Evolutionary conservation across 257 asterid species (phyloP).

Genomic region (Dorcoceras hygrometricum): DNA sequence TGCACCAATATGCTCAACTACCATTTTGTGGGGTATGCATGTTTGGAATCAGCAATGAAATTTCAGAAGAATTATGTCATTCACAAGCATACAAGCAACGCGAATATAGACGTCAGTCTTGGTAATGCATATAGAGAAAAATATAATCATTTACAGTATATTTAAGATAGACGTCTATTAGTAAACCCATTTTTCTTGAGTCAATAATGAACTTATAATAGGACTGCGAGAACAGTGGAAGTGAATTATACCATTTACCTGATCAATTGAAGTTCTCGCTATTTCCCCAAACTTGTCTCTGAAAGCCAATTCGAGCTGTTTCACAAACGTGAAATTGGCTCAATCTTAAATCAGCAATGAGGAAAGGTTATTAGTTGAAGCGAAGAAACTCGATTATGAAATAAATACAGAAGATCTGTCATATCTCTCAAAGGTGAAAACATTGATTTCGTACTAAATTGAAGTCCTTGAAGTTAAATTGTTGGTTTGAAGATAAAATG

Average conservation of each 20-base stretch:
- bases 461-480: background rate
- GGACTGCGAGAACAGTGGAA: constrained; percentile 5
- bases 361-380: constrained; percentile 21
- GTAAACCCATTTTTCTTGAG: background rate
- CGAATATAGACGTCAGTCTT: background rate
- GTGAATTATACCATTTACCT: constrained; percentile 46
- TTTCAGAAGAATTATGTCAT: background rate
- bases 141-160: background rate
- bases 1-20: background rate
- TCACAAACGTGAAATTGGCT: constrained; percentile 26
- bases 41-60: background rate
- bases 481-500: background rate
- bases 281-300: constrained; percentile 64
- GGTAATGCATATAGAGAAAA: constrained; percentile 7
- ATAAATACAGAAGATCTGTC: constrained; percentile 12
- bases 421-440: constrained; percentile 14
- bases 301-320: constrained; percentile 88
- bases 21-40: background rate
- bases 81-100: background rate
- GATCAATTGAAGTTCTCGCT: constrained; percentile 58
- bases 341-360: constrained; percentile 29
- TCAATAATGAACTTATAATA: constrained; percentile 9
- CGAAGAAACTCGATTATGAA: constrained; percentile 13
- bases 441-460: background rate
- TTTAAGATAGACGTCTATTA: constrained; percentile 5